Percentiles rank a stretch among this genome's conserved stretches.
Evolutionary conservation across 805 yeast genomes (phyloP).

Genomic region (Kodamaea lidongshanica): DNA sequence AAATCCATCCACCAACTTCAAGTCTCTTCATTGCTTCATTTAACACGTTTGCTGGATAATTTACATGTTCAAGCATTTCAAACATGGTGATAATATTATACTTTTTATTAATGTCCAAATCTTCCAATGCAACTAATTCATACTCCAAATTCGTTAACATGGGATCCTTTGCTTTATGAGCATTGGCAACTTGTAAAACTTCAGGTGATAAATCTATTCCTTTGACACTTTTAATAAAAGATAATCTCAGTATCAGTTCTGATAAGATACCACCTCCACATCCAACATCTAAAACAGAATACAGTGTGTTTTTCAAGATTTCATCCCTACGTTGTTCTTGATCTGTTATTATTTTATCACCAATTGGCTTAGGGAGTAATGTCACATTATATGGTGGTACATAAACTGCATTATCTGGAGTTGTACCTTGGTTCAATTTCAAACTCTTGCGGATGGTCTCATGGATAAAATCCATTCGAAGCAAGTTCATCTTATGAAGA

Average conservation of each 20-base stretch:
- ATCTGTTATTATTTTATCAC: conserved; percentile 41
- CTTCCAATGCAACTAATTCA: conserved; percentile 57
- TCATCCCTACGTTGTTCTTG: conserved; percentile 43
- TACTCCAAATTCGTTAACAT: conserved; percentile 48
- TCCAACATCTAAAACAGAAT: conserved; percentile 77
- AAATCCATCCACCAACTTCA: conserved; percentile 75
- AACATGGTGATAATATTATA: conserved; percentile 84
- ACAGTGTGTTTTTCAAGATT: conserved; percentile 28
- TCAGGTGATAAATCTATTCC: conserved; percentile 87
- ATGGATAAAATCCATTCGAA: conserved; percentile 81
- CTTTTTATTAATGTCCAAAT: conserved; percentile 36
- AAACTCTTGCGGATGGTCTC: conserved; percentile 46
- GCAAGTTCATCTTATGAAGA: conserved; percentile 87
- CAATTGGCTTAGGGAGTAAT: conserved; percentile 55
- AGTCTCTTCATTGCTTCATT: conserved; percentile 62
- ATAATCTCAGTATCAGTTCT: conserved; percentile 79
- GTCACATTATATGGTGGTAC: conserved; percentile 73
- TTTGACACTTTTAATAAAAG: conserved; percentile 53
- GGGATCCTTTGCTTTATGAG: conserved; percentile 67
- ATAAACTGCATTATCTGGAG: conserved; percentile 45
- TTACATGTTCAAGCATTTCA: conserved; percentile 94
- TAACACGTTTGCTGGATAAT: conserved; percentile 69
- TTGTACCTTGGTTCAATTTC: conserved; percentile 30
- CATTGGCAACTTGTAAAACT: conserved; percentile 71
- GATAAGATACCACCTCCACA: conserved; percentile 97